Evolutionary conservation across 2,329 filamentous ascomycete genomes (phyloP).

Genomic region (Colletotrichum cuscutae): DNA sequence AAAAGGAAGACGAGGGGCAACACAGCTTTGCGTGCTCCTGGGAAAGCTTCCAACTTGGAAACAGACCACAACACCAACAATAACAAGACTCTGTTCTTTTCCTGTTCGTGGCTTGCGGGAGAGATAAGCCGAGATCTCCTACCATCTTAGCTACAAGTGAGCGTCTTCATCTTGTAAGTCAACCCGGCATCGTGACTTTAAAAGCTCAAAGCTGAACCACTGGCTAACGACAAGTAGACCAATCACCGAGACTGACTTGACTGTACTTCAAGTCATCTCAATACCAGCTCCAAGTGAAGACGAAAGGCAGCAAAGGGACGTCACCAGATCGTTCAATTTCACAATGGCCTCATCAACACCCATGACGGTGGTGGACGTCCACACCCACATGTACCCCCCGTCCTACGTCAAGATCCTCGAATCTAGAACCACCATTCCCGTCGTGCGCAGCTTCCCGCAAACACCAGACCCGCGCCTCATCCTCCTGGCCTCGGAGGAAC

Average conservation of each 20-base stretch:
- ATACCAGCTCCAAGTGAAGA: not conserved
- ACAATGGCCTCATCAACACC: constrained; percentile 48
- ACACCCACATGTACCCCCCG: constrained; percentile 77
- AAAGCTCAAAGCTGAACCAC: not conserved
- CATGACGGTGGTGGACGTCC: constrained; percentile 68
- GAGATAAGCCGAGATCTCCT: not conserved
- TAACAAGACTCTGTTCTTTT: not conserved
- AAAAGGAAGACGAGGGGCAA: constrained; percentile 1
- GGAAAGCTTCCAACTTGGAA: not conserved
- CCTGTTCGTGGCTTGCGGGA: not conserved
- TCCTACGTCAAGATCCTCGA: constrained; percentile 71
- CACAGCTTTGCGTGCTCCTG: not conserved
- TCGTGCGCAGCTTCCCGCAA: constrained; percentile 74
- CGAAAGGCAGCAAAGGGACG: not conserved
- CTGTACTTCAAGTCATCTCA: not conserved
- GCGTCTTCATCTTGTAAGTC: constrained; percentile 12
- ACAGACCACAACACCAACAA: not conserved
- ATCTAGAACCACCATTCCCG: constrained; percentile 71
- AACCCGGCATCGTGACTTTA: not conserved
- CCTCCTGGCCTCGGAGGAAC: constrained; percentile 65
- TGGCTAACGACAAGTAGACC: constrained; percentile 2
- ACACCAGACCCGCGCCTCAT: constrained; percentile 71
- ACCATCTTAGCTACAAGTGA: constrained; percentile 1
- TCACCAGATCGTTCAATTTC: not conserved
- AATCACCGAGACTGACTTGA: not conserved